A percentile compares a stretch with the other conserved stretches of the same genome.
phyloP scores from a whole-genome alignment of 768 basidiomycete species.

The Gyrodon lividus region DNA sequence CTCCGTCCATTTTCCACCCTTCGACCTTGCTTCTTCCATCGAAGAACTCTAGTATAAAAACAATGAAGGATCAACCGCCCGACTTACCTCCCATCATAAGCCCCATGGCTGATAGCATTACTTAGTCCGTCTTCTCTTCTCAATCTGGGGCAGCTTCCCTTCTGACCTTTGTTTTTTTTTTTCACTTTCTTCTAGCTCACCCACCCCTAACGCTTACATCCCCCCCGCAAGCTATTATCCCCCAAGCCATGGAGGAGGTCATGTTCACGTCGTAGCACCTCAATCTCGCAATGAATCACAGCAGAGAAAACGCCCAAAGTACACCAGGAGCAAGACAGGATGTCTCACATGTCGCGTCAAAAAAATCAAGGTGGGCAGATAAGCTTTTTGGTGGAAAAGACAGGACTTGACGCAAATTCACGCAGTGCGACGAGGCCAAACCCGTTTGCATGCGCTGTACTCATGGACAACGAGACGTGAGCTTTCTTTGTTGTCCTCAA shows the following conservation, averaged over 20 bases:
- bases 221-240: slow-evolving; percentile 42
- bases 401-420: slow-evolving; percentile 2
- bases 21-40: slow-evolving; percentile 31
- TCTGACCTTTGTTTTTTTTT: slow-evolving; percentile 22
- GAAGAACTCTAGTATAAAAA: slow-evolving; percentile 45
- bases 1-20: slow-evolving; percentile 41
- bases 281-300: slow-evolving; percentile 49
- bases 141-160: slow-evolving; percentile 3
- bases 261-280: slow-evolving; percentile 48
- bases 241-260: slow-evolving; percentile 29
- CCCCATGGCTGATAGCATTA: slow-evolving; percentile 51
- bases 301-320: slow-evolving; percentile 85
- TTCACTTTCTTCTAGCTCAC: slow-evolving; percentile 26
- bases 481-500: slow-evolving; percentile 18
- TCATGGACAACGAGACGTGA: slow-evolving; percentile 80
- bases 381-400: slow-evolving; percentile 1
- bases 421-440: slow-evolving; percentile 87
- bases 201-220: slow-evolving; percentile 41
- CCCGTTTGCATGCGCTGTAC: slow-evolving; percentile 85
- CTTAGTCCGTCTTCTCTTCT: slow-evolving; percentile 46
- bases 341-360: slow-evolving; percentile 92
- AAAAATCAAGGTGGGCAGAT: slow-evolving; percentile 80
- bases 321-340: slow-evolving; percentile 91
- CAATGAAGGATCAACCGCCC: slow-evolving; percentile 42
- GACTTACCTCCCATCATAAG: slow-evolving; percentile 39